Evolutionary conservation across 2,329 filamentous ascomycete species (phyloP).

Genomic region (Didymella pinodella): DNA sequence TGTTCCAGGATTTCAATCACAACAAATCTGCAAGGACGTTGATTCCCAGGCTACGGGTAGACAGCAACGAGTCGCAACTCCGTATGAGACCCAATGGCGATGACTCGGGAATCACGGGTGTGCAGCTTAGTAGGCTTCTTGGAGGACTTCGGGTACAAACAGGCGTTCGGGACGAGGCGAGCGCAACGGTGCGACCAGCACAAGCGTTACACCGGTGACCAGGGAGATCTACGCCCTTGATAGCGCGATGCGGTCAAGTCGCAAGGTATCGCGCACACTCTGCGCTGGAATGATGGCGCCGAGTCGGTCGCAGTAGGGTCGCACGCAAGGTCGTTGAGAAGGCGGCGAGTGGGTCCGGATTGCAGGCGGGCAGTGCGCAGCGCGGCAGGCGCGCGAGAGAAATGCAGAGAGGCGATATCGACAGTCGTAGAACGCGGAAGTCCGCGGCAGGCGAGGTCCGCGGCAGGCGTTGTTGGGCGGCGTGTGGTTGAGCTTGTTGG

Average conservation of each 20-base stretch:
- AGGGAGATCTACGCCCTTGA: slow-evolving; percentile 34
- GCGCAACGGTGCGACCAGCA: slow-evolving; percentile 47
- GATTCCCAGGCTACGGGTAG: slow-evolving; percentile 21
- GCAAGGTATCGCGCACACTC: slow-evolving; percentile 33
- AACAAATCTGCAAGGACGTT: slow-evolving; percentile 38
- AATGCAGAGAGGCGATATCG: slow-evolving; percentile 14
- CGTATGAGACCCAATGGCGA: slow-evolving; percentile 25
- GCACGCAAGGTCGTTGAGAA: slow-evolving; percentile 32
- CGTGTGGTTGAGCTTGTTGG: slow-evolving; percentile 24
- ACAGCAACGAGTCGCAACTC: slow-evolving; percentile 25
- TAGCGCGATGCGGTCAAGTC: slow-evolving; percentile 23
- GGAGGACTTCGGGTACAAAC: slow-evolving; percentile 34
- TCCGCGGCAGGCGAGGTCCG: slow-evolving; percentile 9
- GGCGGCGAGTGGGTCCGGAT: slow-evolving; percentile 34
- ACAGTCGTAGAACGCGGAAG: slow-evolving; percentile 16
- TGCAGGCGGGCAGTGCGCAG: slow-evolving; percentile 19
- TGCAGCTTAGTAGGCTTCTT: slow-evolving; percentile 38
- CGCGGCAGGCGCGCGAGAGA: slow-evolving; percentile 21
- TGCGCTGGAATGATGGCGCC: slow-evolving; percentile 20
- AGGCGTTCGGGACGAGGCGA: slow-evolving; percentile 46
- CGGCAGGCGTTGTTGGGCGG: slow-evolving; percentile 14
- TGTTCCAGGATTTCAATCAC: slow-evolving; percentile 27
- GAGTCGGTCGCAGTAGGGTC: slow-evolving; percentile 25
- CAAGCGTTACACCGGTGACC: slow-evolving; percentile 43
- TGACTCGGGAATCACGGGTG: slow-evolving; percentile 24